phyloP scores from a whole-genome alignment of 495 filamentous ascomycete genomes.

The Penicillium nucicola region DNA sequence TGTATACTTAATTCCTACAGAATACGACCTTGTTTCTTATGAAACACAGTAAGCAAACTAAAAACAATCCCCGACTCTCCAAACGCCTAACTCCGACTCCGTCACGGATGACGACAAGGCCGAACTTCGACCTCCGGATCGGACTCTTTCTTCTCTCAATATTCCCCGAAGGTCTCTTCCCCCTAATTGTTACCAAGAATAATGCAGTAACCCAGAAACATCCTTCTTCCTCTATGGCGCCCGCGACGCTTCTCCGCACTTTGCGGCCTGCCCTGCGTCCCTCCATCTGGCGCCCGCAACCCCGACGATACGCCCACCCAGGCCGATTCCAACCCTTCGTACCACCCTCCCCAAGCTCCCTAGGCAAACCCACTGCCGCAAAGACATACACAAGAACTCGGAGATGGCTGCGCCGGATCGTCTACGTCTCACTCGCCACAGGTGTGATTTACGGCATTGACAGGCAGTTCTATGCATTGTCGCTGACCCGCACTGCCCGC shows the following conservation, averaged over 20 bases:
- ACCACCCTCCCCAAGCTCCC: constrained; percentile 75
- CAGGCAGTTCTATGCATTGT: constrained; percentile 68
- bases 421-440: constrained; percentile 57
- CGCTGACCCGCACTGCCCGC: constrained; percentile 71
- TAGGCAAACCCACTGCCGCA: constrained; percentile 68
- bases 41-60: too few relatives aligned
- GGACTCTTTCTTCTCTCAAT: neutral
- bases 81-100: constrained; percentile 2
- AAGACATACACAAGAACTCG: constrained; percentile 61
- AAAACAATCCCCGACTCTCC: neutral
- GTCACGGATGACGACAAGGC: constrained; percentile 17
- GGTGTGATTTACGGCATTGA: constrained; percentile 67
- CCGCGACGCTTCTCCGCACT: constrained; percentile 26
- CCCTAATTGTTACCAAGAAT: neutral
- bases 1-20: too few relatives aligned
- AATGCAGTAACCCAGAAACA: constrained; percentile 13
- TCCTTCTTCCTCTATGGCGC: constrained; percentile 18
- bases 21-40: too few relatives aligned
- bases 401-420: constrained; percentile 72
- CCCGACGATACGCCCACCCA: constrained; percentile 26
- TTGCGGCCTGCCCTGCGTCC: constrained; percentile 18
- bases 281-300: constrained; percentile 7
- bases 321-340: constrained; percentile 64
- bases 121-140: constrained; percentile 4
- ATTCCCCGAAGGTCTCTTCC: too few relatives aligned